Evolutionary conservation across 2,329 filamentous ascomycete species (phyloP).

Genomic region (Fusarium clavum): DNA sequence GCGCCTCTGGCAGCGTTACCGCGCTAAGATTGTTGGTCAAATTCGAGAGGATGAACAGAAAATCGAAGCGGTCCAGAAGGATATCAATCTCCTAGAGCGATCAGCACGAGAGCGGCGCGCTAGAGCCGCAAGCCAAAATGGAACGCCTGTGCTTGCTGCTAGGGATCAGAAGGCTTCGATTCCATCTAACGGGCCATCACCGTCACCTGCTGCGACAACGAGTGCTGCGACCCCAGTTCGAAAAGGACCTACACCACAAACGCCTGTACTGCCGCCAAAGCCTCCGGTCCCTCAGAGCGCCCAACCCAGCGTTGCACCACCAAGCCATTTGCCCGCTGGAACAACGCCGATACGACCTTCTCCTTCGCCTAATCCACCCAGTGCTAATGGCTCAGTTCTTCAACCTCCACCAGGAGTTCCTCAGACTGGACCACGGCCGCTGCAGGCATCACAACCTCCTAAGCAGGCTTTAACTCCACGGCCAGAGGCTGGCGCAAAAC

Average conservation of each 20-base stretch:
- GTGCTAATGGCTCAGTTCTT: slow-evolving; percentile 49
- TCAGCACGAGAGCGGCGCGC: slow-evolving; percentile 53
- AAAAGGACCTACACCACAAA: slow-evolving; percentile 48
- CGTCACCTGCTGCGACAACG: slow-evolving; percentile 40
- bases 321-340: slow-evolving; percentile 46
- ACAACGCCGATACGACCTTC: slow-evolving; percentile 47
- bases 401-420: slow-evolving; percentile 53
- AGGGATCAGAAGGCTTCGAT: slow-evolving; percentile 48
- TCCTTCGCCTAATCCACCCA: slow-evolving; percentile 49
- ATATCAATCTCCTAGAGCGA: slow-evolving; percentile 76
- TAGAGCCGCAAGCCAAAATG: slow-evolving; percentile 52
- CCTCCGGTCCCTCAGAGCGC: slow-evolving; percentile 40
- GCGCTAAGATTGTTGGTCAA: slow-evolving; percentile 73
- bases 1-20: slow-evolving; percentile 80
- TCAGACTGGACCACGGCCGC: slow-evolving; percentile 48
- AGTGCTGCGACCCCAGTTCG: slow-evolving; percentile 41
- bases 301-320: slow-evolving; percentile 45
- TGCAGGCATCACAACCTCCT: slow-evolving; percentile 49
- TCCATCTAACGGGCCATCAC: slow-evolving; percentile 41
- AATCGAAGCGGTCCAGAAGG: slow-evolving; percentile 71
- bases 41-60: slow-evolving; percentile 80
- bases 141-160: slow-evolving; percentile 49
- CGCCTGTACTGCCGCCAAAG: slow-evolving; percentile 53
- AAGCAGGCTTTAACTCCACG: slow-evolving; percentile 51
- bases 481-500: slow-evolving; percentile 49